Conservation (phyloP, 2,329 filamentous ascomycete species). For the Cladosporium sp. region DNA sequence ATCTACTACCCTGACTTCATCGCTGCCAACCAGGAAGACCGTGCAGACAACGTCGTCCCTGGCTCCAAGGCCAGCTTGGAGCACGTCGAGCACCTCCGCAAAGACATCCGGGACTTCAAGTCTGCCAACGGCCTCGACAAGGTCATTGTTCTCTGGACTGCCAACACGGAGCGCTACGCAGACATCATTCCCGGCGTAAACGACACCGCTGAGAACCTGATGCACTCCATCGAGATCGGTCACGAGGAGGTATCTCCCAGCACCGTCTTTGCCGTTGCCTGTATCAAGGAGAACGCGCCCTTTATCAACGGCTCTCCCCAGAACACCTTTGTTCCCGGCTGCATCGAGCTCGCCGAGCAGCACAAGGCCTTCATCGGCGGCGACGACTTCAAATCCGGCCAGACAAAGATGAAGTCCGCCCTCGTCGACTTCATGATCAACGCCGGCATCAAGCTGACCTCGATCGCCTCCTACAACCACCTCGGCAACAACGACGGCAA, state of each 20-base stretch:
- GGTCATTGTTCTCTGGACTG: slow-evolving; percentile 96
- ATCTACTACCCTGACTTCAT: slow-evolving; percentile 99
- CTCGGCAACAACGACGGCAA: slow-evolving; percentile 99
- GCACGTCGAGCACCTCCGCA: slow-evolving; percentile 87
- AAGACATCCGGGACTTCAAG: slow-evolving; percentile 95
- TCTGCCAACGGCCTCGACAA: slow-evolving; percentile 77
- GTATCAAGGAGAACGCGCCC: slow-evolving; percentile 78
- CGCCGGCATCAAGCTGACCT: slow-evolving; percentile 96
- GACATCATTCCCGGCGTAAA: slow-evolving; percentile 85
- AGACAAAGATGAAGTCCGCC: slow-evolving; percentile 99
- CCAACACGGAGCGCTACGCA: slow-evolving; percentile 96
- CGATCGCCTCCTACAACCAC: slow-evolving; percentile 98
- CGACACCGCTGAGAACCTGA: slow-evolving; percentile 89
- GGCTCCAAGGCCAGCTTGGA: slow-evolving; percentile 78
- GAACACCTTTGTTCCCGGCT: slow-evolving; percentile 96
- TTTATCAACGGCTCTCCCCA: slow-evolving; percentile 99
- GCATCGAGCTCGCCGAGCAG: slow-evolving; percentile 79
- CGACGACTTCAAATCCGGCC: slow-evolving; percentile 99
- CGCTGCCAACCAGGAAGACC: slow-evolving; percentile 93
- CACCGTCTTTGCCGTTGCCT: slow-evolving; percentile 91
- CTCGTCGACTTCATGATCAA: slow-evolving; percentile 98
- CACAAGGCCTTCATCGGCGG: slow-evolving; percentile 88
- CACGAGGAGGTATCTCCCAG: slow-evolving; percentile 92
- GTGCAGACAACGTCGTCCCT: slow-evolving; percentile 82
- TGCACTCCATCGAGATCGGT: slow-evolving; percentile 77